Base-by-base conservation (phyloP, 1,284 basidiomycete genomes). In the Sphaerobolus stellatus region DNA sequence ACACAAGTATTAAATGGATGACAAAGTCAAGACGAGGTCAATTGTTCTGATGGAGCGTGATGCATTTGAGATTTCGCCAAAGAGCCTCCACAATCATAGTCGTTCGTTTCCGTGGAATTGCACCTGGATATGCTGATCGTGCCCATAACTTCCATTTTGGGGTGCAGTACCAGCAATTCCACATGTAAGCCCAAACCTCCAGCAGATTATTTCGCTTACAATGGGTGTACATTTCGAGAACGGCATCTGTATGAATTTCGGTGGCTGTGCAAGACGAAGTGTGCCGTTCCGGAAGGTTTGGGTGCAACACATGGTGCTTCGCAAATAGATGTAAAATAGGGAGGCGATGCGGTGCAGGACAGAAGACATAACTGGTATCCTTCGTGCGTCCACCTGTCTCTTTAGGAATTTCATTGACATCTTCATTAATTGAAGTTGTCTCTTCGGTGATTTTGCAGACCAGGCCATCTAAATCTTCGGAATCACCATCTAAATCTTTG, bases 231-330 rank as follows among this genome's bases (percentile, higher is more conserved):
- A 72, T 71, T 8, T 43, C 41, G 20, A 20, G 14, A 22, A 43
- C 41, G 11, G 41, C 9, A 22, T 43, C 20, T 22, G 16, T 43
- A 22, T 43, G 20, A 9, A 22, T 43, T 11, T 43, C 41, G 9
- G 14, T 22, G 9, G 41, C 9, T 16, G 11, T 43, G 9, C 41
- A 22, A 13, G 16, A 11, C 20, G 9, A 11, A 9, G 16, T 22
- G 24, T 43, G 41, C 14, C 41, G 20, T 22, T 43, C 41, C 9
- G 41, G 41, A 9, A 43, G 41, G 11, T 16, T 11, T 6, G 65
- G 66, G 48, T 73, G 71, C 50, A 64, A 64, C 44, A 65, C 66
- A 49, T 67, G 71, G 44, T 73, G 68, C 22, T 63, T 62, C 6
- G 62, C 67, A 52, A 70, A 69, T 4, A 69, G 22, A 18, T 57